phyloP scores from a whole-genome alignment of 1,139 yeast species.

The Debaryomyces coudertii region DNA sequence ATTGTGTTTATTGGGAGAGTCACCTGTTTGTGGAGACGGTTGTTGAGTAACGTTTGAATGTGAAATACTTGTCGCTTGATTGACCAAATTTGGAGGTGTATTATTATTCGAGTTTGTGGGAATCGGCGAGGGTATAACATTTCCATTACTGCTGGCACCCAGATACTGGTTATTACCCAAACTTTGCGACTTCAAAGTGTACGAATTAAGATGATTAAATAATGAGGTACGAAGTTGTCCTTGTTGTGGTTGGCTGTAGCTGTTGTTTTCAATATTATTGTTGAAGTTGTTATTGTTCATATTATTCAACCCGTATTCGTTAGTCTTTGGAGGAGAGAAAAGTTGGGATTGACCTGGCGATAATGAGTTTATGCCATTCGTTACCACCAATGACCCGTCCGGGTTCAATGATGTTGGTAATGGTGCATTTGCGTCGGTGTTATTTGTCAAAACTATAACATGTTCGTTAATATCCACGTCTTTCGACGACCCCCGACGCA shows the following conservation, averaged over 20 bases:
- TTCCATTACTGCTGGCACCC: constrained; percentile 3
- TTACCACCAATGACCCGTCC: constrained; percentile 3
- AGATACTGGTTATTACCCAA: neutral
- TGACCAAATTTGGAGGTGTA: constrained; percentile 23
- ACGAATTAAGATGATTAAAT: constrained; percentile 18
- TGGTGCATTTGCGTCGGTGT: constrained; percentile 49
- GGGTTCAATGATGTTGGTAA: constrained; percentile 26
- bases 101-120: constrained; percentile 27
- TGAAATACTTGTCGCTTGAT: constrained; percentile 1
- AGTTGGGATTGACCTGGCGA: constrained; percentile 18
- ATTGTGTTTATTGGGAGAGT: constrained; percentile 15
- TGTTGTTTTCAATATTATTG: neutral
- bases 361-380: constrained; percentile 6
- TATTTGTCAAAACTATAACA: constrained; percentile 47
- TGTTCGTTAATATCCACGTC: constrained; percentile 35
- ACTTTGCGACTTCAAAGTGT: constrained; percentile 8
- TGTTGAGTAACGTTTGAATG: constrained; percentile 11
- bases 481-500: constrained; percentile 23
- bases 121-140: constrained; percentile 28
- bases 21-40: constrained; percentile 16
- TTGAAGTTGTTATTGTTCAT: neutral
- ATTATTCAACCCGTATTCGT: constrained; percentile 11
- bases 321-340: constrained; percentile 23
- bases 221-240: constrained; percentile 27
- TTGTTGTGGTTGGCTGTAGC: constrained; percentile 6